Evolutionary conservation across 441 rosid genomes (phyloP), one percentile per base, ranked within the genome.

Genomic region (Mallotus japonicus): DNA sequence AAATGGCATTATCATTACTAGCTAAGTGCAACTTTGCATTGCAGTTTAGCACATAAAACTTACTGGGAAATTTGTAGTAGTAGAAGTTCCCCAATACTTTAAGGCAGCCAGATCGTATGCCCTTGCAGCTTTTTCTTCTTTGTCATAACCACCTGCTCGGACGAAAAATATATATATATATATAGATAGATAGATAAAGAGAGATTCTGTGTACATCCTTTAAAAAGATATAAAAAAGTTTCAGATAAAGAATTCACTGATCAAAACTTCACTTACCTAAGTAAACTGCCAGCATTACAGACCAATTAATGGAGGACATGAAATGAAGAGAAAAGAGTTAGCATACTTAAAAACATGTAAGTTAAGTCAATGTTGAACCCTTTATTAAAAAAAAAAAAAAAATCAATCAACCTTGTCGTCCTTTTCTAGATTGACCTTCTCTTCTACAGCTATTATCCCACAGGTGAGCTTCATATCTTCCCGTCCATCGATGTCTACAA

Each of bases 381-480:
- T 28, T 28, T 28, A 28, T 24, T 28, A 28, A 28, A 1, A 28
- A 28, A 28, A 28, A 70, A 59, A 46, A 59, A 32, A 60, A 40
- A 16, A 19, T 1, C 20, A 42, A 20, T 54, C n/a, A 10, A 93
- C 99, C 99, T 86, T 95, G 99, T 75, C 99, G 80, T 79, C 99
- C 99, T 85, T 95, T 95, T 78, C 99, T 89, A 19, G 99, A 95
- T 76, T 95, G 99, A 6, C 99, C 99, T 87, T 91, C 99, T 81
- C 99, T 88, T 70, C 98, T 88, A 74, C 99, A 95, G 72, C 98
- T 95, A 83, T 95, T 95, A 72, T 95, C 99, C 99, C 99, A 95
- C 58, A 95, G 90, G 86, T 95, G 99, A 71, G 98, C 98, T 85
- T 94, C 98, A 65, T 94, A 94, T 78, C 99, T 77, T 77, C 99